Conservation (phyloP, 1,139 yeast species). For the Petasospora rhodanensis region DNA sequence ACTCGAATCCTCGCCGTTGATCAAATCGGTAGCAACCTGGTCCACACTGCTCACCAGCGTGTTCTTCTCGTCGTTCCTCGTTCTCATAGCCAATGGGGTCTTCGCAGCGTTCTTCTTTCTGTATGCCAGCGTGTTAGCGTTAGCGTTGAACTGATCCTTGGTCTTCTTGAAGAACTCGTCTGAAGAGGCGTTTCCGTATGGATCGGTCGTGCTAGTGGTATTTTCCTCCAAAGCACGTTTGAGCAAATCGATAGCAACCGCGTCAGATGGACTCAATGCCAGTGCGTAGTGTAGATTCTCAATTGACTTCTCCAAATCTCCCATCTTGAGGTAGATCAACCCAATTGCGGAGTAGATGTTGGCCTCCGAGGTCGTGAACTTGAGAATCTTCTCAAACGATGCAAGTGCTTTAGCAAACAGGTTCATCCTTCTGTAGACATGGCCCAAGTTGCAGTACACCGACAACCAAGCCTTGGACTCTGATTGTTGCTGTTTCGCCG, state of each 20-base stretch:
- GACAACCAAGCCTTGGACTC: conserved; percentile 85
- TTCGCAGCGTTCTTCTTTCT: conserved; percentile 9
- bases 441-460: conserved; percentile 86
- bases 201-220: conserved; percentile 12
- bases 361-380: conserved; percentile 66
- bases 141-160: conserved; percentile 10
- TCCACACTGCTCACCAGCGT: conserved; percentile 23
- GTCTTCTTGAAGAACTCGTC: conserved; percentile 16
- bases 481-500: conserved; percentile 65
- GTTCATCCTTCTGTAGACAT: conserved; percentile 72
- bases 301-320: conserved; percentile 62
- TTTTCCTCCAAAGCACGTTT: conserved; percentile 77
- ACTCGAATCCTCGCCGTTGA: conserved; percentile 51
- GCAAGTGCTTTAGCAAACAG: conserved; percentile 62
- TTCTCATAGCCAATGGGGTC: conserved; percentile 28
- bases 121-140: conserved; percentile 13
- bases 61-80: conserved; percentile 19
- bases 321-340: conserved; percentile 68
- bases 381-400: conserved; percentile 73
- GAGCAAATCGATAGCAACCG: conserved; percentile 77
- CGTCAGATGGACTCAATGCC: conserved; percentile 74
- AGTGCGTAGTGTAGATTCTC: conserved; percentile 77
- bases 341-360: conserved; percentile 84
- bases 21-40: conserved; percentile 33
- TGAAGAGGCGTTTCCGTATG: conserved; percentile 12